Base-by-base conservation (phyloP, 2,329 filamentous ascomycete genomes). In the Hypoxylon sp. region DNA sequence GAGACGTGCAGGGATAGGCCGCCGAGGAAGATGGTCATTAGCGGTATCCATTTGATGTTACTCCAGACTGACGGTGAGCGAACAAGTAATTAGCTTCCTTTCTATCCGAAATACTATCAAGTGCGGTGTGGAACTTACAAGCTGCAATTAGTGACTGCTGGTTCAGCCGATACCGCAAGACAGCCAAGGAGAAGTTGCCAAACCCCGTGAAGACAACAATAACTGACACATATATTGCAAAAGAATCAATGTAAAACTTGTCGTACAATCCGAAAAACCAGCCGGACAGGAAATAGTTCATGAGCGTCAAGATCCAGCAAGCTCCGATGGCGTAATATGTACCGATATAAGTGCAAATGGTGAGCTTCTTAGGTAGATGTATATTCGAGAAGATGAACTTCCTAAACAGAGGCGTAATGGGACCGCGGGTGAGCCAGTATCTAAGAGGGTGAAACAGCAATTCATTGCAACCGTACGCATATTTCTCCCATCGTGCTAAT, bases 401-500 rank as follows among this genome's bases (percentile, higher is more conserved):
- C 67, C 89, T 86, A 86, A 95, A 95, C 3, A 95, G 86, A 21
- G 90, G 89, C 3, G 93, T 95, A 77, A 95, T 92, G 28, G 93
- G 93, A 0, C 93, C 93, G 14, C 85, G 87, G 76, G 85, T 89
- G 48, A 89, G 78, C 93, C 93, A 95, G 72, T 88, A 89, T 66
- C 87, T 86, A 66, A 95, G 83, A 2, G 92, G 93, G 76, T 95
- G 87, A 82, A 96, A 95, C 63, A 95, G 84, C 63, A 95, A 84
- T 81, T 94, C 92, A 78, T 92, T 93, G 80, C 93, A 94, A 38
- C 92, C 92, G 74, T 93, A 94, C 2, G 92, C 93, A 77, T 94
- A 94, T 80, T 95, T 95, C 76, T 95, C 92, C 92, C 93, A 95
- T 63, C 92, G 90, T 1, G 91, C 90, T 65, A 95, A 84, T 79